Base-by-base conservation (phyloP, 371 early-diverging fungal genomes). In the Mucor irregularis region DNA sequence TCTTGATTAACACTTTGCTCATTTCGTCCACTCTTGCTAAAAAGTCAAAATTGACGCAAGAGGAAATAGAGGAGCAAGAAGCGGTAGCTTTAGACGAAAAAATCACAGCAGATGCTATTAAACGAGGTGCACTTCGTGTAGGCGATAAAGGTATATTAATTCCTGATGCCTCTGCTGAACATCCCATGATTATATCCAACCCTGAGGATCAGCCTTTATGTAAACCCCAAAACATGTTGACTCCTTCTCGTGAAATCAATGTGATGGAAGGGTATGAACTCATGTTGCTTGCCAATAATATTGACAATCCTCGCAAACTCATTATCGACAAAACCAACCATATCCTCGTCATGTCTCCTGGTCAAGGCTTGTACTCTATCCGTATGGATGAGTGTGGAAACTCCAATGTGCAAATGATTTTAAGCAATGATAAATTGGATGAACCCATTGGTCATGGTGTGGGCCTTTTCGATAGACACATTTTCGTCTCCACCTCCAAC, bases 321-420 rank as follows among this genome's bases (percentile, higher is more conserved):
- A 21, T 73, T 4, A 58, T 74, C 26, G 78, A 78, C 33, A 61
- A 53, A 7, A 64, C 67, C 16, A 65, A 69, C 45, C 78, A 78
- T 56, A 26, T 74, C 0, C 47, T 78, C 14, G 73, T 73, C 9
- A 49, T 72, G 1, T 64, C 73, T 28, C 64, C 61, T 6, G 57
- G 40, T 13, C 33, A 69, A 6, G 67, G 62, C 5, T 19, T 73
- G 1, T 69, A 65, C 37, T 74, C 75, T 17, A 47, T 78, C 6
- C 70, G 78, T 24, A 73, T 66, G 62, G 78, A 78, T 43, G 53
- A 64, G 39, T 78, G 78, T 30, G 73, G 75, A 10, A 78, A 78
- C 24, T 31, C 66, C 1, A 58, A 73, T 16, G 47, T 59, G 28
- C 48, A 61, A 11, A 24, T 35, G 0, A 66, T 69, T 24, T 34